Percentiles rank a stretch among this genome's conserved stretches.
Conservation (phyloP, 805 yeast genomes). For the Kuraishia ogatae region DNA sequence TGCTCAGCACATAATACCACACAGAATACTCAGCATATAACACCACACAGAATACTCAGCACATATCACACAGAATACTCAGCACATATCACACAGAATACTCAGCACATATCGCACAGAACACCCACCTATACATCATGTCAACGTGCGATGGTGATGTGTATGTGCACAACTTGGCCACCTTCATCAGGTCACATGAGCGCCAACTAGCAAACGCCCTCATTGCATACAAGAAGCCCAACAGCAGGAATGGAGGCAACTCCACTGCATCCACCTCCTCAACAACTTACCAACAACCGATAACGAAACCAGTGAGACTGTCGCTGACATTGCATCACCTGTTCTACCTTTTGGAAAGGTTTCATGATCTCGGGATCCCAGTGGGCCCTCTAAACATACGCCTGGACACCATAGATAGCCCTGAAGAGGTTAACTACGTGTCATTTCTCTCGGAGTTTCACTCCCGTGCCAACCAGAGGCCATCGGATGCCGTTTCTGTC, state of each 20-base stretch:
- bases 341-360: constrained; percentile 50
- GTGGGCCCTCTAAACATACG: constrained; percentile 59
- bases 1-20: too few relatives aligned
- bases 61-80: too few relatives aligned
- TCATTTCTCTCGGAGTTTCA: constrained; percentile 52
- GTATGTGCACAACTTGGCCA: constrained; percentile 43
- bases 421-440: constrained; percentile 40
- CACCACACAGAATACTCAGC: too few relatives aligned
- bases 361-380: constrained; percentile 35
- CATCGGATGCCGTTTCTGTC: constrained; percentile 34
- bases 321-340: constrained; percentile 56
- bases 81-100: too few relatives aligned
- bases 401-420: constrained; percentile 45
- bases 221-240: constrained; percentile 38
- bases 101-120: too few relatives aligned
- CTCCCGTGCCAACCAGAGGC: constrained; percentile 20
- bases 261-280: constrained; percentile 2
- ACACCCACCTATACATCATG: neutral
- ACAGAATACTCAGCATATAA: too few relatives aligned
- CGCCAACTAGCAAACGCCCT: constrained; percentile 52
- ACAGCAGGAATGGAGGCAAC: constrained; percentile 3
- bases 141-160: constrained; percentile 45
- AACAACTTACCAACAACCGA: neutral
- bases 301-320: constrained; percentile 43
- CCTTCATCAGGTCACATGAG: constrained; percentile 47